Evolutionary conservation across 1,284 basidiomycete species (phyloP).

Genomic region (Apiotrichum akiyoshidainum): DNA sequence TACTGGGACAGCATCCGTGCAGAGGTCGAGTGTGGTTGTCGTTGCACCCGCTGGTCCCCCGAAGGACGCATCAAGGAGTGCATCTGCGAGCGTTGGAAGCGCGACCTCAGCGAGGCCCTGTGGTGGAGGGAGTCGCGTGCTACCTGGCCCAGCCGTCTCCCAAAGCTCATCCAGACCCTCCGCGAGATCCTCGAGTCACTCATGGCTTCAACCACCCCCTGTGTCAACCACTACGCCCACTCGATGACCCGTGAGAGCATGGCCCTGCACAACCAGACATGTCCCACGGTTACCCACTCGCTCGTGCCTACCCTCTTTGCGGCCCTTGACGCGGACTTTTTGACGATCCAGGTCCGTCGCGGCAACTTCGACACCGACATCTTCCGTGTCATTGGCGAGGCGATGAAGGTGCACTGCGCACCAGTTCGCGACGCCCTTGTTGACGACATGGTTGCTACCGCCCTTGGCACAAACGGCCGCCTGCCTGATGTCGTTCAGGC

Average conservation of each 20-base stretch:
- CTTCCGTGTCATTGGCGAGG: slow-evolving; percentile 72
- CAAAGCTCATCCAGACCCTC: slow-evolving; percentile 64
- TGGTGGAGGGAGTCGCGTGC: slow-evolving; percentile 47
- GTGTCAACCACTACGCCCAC: slow-evolving; percentile 46
- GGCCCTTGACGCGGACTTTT: slow-evolving; percentile 59
- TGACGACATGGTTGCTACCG: slow-evolving; percentile 74
- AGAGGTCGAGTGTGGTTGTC: slow-evolving; percentile 77
- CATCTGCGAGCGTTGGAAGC: slow-evolving; percentile 57
- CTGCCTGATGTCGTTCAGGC: slow-evolving; percentile 64
- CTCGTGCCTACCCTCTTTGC: slow-evolving; percentile 49
- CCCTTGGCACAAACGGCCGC: slow-evolving; percentile 53
- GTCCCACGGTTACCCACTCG: slow-evolving; percentile 57
- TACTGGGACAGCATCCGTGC: slow-evolving; percentile 80
- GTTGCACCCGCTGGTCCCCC: slow-evolving; percentile 71
- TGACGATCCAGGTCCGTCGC: slow-evolving; percentile 74
- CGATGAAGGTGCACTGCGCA: slow-evolving; percentile 85
- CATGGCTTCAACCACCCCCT: slow-evolving; percentile 55
- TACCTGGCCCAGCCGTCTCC: slow-evolving; percentile 71
- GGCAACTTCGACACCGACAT: slow-evolving; percentile 75
- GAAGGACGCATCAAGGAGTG: slow-evolving; percentile 55
- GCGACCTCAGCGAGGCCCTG: slow-evolving; percentile 51
- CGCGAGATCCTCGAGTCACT: slow-evolving; percentile 77
- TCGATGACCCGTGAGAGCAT: slow-evolving; percentile 57
- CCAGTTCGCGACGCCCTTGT: slow-evolving; percentile 84
- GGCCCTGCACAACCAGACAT: slow-evolving; percentile 59